Base-by-base conservation (phyloP, 2,329 filamentous ascomycete species). In the Plectosphaerella plurivora region DNA sequence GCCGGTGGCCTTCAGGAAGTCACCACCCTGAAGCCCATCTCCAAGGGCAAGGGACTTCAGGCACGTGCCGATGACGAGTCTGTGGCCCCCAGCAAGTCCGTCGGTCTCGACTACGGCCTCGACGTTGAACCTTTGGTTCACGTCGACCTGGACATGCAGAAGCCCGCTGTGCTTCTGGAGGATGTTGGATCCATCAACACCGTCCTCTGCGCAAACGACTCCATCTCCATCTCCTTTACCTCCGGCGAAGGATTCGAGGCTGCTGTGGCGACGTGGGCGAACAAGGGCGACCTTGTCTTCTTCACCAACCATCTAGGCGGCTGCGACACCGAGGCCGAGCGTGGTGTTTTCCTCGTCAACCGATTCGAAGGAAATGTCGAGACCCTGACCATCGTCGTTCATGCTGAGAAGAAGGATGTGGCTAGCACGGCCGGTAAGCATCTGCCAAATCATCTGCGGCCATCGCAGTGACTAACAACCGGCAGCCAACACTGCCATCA, bases 141-240 rank as follows among this genome's bases (percentile, higher is more conserved):
- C 55, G 79, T 81, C 24, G 83, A 82, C 53, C 51, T 78, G 75
- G 47, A 76, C 72, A 50, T 74, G 76, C 58, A 57, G 47, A 57
- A 58, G 37, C 53, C 58, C 3, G 54, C 58, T 7, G 58, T 61
- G n/a, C 46, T 55, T 12, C 59, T 60, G 25, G 59, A 61, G 53
- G 59, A 61, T 42, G 47, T 61, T 36, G 81, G 81, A 22, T 82
- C 73, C 4, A 55, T 81, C 9, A 71, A 74, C 11, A 83, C 79
- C 1, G 68, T 84, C 51, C 62, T 73, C 46, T 84, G 80, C 59
- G 83, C 83, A 63, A 78, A 76, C 20, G 66, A 74, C 14, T 76
- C 79, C 20, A 81, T 61, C 45, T 52, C 59, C 28, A 46, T 61
- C 41, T 55, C 59, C 22, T 60, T 61, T 51, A 56, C 50, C 48